Base-by-base conservation (phyloP, 495 filamentous ascomycete genomes). In the Staphylotrichum tortipilum region DNA sequence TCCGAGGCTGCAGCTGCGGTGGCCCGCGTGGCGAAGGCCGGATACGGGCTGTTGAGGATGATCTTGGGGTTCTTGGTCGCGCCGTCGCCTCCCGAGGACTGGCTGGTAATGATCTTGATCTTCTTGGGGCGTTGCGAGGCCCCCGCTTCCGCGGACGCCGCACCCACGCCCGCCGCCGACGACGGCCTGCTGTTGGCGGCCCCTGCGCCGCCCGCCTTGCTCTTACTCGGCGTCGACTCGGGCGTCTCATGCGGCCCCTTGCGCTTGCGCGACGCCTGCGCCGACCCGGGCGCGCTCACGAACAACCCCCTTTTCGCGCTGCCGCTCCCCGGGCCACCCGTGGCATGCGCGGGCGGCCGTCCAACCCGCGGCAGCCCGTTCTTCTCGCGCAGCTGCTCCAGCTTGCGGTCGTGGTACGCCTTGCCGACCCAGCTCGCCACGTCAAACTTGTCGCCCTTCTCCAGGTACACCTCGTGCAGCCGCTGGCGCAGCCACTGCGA, bases 401-500 rank as follows among this genome's bases (percentile, higher is more conserved):
- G 37, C 55, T 69, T 72, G 18, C 55, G 44, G 44, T 76, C 73
- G 53, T 73, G 66, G 28, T 76, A 76, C 17, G 74, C 53, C 35
- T 65, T 59, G 33, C 68, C 64, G 2, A 67, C 57, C 4, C 58
- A 67, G 51, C 57, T 64, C 18, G 63, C 63, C 1, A 75, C 49
- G 50, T 63, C 69, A 44, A 76, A 76, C 19, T 64, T 65, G 15
- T 67, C 63, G 5, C 67, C 68, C 15, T 64, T 44, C 46, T 62
- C 61, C 14, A 44, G 28, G 8, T 46, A 55, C 14, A 74, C 47
- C 48, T 76, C 70, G 46, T 64, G 57, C 22, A 76, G 58, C 22
- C 73, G 67, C 31, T 75, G 71, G 9, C 73, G 68, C 31, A 76
- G 57, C 73, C 73, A 76, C 21, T 74, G 58, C 8, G 72, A 62